phyloP scores from a whole-genome alignment of 306 rosid species.

The Cotoneaster glaucophyllus region DNA sequence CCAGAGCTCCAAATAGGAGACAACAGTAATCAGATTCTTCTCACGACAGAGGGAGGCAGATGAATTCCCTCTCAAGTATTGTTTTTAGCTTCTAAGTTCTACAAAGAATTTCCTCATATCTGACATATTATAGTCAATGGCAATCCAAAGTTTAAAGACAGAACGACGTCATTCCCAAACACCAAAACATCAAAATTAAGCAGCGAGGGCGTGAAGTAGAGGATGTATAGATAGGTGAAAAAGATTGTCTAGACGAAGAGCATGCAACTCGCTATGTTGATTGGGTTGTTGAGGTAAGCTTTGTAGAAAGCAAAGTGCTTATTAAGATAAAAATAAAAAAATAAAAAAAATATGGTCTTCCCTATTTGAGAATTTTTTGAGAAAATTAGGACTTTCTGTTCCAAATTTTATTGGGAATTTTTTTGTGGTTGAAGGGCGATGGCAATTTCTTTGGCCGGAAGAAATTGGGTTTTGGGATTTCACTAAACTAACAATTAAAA shows the following conservation, averaged over 20 bases:
- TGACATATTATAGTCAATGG: slow-evolving; percentile 24
- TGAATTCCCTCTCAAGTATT: too few relatives aligned
- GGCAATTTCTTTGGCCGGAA: not conserved
- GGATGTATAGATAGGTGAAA: slow-evolving; percentile 54
- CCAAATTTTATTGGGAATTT: not conserved
- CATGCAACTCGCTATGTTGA: slow-evolving; percentile 51
- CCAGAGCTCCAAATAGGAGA: too few relatives aligned
- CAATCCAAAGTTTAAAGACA: slow-evolving; percentile 60
- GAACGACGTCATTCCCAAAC: slow-evolving; percentile 25
- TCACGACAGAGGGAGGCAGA: too few relatives aligned
- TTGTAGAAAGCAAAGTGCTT: slow-evolving; percentile 71
- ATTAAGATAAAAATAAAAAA: slow-evolving; percentile 44
- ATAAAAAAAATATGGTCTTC: slow-evolving; percentile 39
- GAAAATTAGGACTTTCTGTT: not conserved
- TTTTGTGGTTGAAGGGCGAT: not conserved
- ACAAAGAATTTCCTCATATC: too few relatives aligned
- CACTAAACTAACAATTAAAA: too few relatives aligned
- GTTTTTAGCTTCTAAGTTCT: too few relatives aligned
- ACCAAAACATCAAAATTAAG: slow-evolving; percentile 35
- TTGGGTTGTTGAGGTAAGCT: slow-evolving; percentile 62
- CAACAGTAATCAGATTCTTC: too few relatives aligned
- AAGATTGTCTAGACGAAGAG: slow-evolving; percentile 77
- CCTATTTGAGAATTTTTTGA: slow-evolving; percentile 27
- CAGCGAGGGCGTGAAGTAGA: slow-evolving; percentile 54
- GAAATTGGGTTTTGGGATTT: too few relatives aligned